Conservation (phyloP, 805 yeast species). For the Hanseniaspora hatyaiensis region DNA sequence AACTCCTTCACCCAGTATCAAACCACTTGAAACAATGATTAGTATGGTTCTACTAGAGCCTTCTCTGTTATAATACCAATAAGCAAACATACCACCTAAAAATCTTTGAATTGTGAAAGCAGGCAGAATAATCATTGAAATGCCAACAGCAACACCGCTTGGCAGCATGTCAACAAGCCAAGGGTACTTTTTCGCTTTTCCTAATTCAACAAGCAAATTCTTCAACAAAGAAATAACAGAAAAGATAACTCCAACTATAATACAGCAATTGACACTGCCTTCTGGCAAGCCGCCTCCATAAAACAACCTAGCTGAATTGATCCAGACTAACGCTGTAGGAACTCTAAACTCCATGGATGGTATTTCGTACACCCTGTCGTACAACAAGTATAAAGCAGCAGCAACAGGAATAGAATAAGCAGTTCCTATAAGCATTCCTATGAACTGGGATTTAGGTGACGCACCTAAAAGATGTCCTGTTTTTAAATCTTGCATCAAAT, state of each 20-base stretch:
- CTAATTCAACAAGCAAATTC: constrained; percentile 38
- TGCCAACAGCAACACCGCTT: constrained; percentile 93
- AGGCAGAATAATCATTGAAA: constrained; percentile 90
- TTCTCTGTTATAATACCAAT: constrained; percentile 41
- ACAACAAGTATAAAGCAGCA: constrained; percentile 68
- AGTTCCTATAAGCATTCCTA: constrained; percentile 84
- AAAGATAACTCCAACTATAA: constrained; percentile 54
- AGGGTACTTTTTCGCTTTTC: constrained; percentile 31
- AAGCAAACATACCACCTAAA: constrained; percentile 67
- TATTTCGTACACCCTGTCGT: constrained; percentile 70
- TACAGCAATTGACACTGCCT: constrained; percentile 48
- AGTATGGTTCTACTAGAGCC: constrained; percentile 45
- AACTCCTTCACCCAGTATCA: constrained; percentile 88
- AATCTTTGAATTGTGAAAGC: constrained; percentile 88
- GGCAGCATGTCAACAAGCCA: constrained; percentile 49
- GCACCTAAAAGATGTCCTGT: constrained; percentile 90
- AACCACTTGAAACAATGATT: constrained; percentile 83
- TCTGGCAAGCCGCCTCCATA: constrained; percentile 87
- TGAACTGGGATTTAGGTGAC: constrained; percentile 80
- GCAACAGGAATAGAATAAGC: constrained; percentile 70
- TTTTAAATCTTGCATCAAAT: constrained; percentile 90
- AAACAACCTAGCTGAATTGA: constrained; percentile 86
- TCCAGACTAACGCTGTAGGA: constrained; percentile 95
- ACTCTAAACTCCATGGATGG: constrained; percentile 74
- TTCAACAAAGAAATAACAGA: constrained; percentile 56